Evolutionary conservation across 768 basidiomycete genomes (phyloP), one percentile per base, ranked within the genome.

Genomic region (Suillus luteus): DNA sequence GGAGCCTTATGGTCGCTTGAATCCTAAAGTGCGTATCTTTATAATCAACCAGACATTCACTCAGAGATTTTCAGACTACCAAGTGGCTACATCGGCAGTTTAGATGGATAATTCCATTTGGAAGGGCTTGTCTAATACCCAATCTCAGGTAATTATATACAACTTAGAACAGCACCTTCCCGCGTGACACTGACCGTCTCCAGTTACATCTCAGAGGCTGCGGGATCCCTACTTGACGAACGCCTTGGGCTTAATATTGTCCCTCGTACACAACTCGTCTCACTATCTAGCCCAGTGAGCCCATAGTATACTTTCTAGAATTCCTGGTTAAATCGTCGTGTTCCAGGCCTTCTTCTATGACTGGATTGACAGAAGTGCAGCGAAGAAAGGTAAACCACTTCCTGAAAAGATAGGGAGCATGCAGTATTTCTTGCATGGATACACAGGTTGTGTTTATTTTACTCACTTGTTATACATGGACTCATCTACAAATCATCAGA

Each of bases 61-160:
- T 24, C 9, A n/a, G 54, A 9, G 17, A 43, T 22, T 24, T 24
- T 67, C 62, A 92, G 90, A 94, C 92, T 2, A 92, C 89, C 33
- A 94, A 94, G 82, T 94, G 93, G 92, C 77, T 94, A 35, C 93
- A 94, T 77, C 84, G 92, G 66, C 90, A 95, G 72, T 89, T 94
- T 70, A 85, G 90, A 64, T 94, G 90, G 90, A 86, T 95, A 60
- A 92, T 95, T 69, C 93, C 93, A 33, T 96, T 96, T 72, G 95
- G 95, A 15, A 83, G 95, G 41, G 85, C 90, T 24, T 96, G 93
- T 70, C 84, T 96, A 60, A 92, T 95, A 72, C 94, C 94, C 31
- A 94, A 95, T 75, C 79, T 95, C 33, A 93, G 92, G 91, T 90
- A 65, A 46, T 65, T 62, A 27, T 67, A 41, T 62, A 55, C 24